Evolutionary conservation across 805 yeast species (phyloP), one percentile per base, ranked within the genome.

Genomic region (Pichia thaimueangensis): DNA sequence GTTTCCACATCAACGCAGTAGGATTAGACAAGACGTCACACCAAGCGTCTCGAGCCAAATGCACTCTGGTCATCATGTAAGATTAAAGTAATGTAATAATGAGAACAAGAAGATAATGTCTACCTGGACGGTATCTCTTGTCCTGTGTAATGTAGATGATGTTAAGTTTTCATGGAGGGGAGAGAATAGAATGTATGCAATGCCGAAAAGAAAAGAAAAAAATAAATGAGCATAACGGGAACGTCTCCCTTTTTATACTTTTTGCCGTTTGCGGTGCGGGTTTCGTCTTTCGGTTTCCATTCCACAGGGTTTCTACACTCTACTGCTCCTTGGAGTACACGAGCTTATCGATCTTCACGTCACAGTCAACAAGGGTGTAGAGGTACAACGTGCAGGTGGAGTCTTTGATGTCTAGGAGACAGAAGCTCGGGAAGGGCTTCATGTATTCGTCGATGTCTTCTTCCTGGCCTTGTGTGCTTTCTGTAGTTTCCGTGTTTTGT

Each of bases 41-140:
- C 48, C 53, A 47, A 47, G 73, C 48, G 84, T 84, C 96, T 87
- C 95, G 96, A 88, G 96, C 96, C 96, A 88, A 88, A 88, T 88
- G 96, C 96, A 86, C 95, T 88, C 96, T 69, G 69, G 82, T 86
- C 95, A 86, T 86, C 95, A 86, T 77, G 48, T 64, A 21, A 36
- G 39, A 28, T n/a, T n/a, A n/a, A n/a, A n/a, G n/a, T n/a, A n/a
- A n/a, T n/a, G n/a, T n/a, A n/a, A n/a, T n/a, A n/a, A n/a, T n/a
- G n/a, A n/a, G n/a, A n/a, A n/a, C n/a, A n/a, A n/a, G n/a, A n/a
- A n/a, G n/a, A n/a, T n/a, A n/a, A n/a, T n/a, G n/a, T n/a, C n/a
- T n/a, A n/a, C n/a, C n/a, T n/a, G n/a, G n/a, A n/a, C n/a, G n/a
- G n/a, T n/a, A n/a, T n/a, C n/a, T n/a, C n/a, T n/a, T n/a, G n/a